Base-by-base conservation (phyloP, 345 rosid species). In the Camelina sativa region DNA sequence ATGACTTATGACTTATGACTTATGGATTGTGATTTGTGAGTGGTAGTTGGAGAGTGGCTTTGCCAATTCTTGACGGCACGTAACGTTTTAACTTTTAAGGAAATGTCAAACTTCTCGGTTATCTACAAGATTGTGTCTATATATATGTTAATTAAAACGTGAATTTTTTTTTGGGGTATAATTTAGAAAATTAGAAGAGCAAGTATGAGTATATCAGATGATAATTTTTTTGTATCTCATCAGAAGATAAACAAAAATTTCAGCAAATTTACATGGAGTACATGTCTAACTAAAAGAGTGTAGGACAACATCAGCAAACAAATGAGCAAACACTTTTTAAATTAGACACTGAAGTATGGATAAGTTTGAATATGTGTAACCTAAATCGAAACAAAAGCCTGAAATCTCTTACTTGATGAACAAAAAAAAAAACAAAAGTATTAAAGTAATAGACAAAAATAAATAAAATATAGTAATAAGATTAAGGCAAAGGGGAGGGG, bases 11-110 rank as follows among this genome's bases (percentile, higher is more conserved):
- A 32, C 35, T 32, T 32, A 64, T 38, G 79, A 66, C 16, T 74
- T 69, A 38, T 56, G 44, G 38, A 10, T 35, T 73, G 71, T 64
- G 64, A 47, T 11, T 23, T 38, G 61, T 74, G 67, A 59, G 67
- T 59, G 35, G 67, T 62, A 41, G 75, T 68, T 67, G 73, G 62
- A 25, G 35, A 69, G 65, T 69, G 69, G 38, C 51, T 69, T 69
- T 62, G 80, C 75, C 80, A 37, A 54, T 76, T 44, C 75, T 76
- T 46, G 65, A 76, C 75, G 80, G 80, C 80, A 69, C 75, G 65
- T 69, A 69, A 60, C 50, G 60, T 60, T 52, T 30, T 5, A 35
- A 54, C 53, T 60, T 52, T 30, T 5, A 35, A 54, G 25, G 7
- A 55, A 44, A 69, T 34, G 70, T 69, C 75, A 69, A 62, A 52